Evolutionary conservation across 2,329 filamentous ascomycete genomes (phyloP).

Genomic region (Tolypocladium cylindrosporum): DNA sequence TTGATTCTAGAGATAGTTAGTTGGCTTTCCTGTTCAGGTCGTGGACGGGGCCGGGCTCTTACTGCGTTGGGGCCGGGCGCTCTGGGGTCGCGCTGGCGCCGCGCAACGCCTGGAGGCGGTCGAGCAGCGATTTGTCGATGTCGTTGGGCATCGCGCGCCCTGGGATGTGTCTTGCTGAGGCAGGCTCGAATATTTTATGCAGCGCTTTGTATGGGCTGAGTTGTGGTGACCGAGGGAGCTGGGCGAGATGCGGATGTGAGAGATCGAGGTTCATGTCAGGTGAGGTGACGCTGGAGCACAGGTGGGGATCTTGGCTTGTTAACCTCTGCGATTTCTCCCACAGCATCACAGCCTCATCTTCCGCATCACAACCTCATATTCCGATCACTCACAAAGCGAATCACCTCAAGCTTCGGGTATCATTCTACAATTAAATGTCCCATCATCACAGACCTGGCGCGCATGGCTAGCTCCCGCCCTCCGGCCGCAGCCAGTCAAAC

Average conservation of each 20-base stretch:
- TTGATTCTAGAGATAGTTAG: conserved; percentile 10
- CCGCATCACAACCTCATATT: background rate
- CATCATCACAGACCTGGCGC: background rate
- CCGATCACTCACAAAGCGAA: too few species aligned
- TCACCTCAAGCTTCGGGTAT: background rate
- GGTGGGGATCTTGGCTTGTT: background rate
- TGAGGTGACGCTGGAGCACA: background rate
- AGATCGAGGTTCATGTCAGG: background rate
- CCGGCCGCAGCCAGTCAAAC: conserved; percentile 29
- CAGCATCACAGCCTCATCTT: background rate
- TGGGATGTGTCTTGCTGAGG: background rate
- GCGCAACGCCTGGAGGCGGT: conserved; percentile 43
- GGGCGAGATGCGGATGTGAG: background rate
- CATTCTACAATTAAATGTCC: background rate
- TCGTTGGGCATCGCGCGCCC: conserved; percentile 19
- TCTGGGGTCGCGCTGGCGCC: conserved; percentile 22
- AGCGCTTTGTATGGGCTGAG: background rate
- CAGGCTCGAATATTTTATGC: background rate
- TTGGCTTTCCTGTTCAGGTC: background rate
- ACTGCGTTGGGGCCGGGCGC: conserved; percentile 1
- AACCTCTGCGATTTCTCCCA: conserved; percentile 18
- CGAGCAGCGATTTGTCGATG: conserved; percentile 37
- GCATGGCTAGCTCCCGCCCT: background rate
- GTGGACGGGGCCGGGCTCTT: background rate
- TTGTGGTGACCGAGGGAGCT: background rate